Evolutionary conservation across 768 basidiomycete species (phyloP), one percentile per base, ranked within the genome.

Genomic region (Leccinum rimulosum): DNA sequence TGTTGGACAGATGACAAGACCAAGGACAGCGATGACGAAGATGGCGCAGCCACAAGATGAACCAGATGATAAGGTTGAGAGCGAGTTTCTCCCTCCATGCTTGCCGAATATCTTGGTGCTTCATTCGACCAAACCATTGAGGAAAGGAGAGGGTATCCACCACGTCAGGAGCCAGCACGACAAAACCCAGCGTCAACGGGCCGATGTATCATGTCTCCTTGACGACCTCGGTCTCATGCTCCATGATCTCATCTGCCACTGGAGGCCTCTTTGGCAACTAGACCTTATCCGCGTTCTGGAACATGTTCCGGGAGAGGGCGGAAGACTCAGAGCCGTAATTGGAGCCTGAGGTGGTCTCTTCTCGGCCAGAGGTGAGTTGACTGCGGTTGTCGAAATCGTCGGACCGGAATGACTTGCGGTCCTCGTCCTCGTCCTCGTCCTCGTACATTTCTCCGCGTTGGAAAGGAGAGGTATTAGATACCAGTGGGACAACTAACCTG

Each of bases 1-100:
- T 62, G 87, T 92, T 2, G 97, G 97, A 68, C 97, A 99, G 73
- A 99, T 98, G 59, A 99, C 73, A 55, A 82, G 72, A 11, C 93
- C 93, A 28, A 98, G 79, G 27, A 95, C 73, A 10, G 92, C 93
- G 68, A 98, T 95, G 67, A 99, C 90, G 73, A 99, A 98, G 50
- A 95, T 81, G 1, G 93, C 88, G 65, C 85, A 85, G n/a, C 74
- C 88, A 63, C 95, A 98, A 98, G 31, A 91, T 79, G 68, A 97
- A 85, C 96, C 95, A 98, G 66, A 99, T 98, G 75, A 99, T 78
- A 59, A 99, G 74, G 73, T 98, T 98, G 68, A 98, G 83, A 3
- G 93, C 92, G 1, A 98, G 79, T 74, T 99, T 98, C 75, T 98
- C 97, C 59, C 96, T 79, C 97, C 97, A 99, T 2, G 97, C 97